Evolutionary conservation across 2,329 filamentous ascomycete species (phyloP).

Genomic region (Sclerotiophoma versabilis): DNA sequence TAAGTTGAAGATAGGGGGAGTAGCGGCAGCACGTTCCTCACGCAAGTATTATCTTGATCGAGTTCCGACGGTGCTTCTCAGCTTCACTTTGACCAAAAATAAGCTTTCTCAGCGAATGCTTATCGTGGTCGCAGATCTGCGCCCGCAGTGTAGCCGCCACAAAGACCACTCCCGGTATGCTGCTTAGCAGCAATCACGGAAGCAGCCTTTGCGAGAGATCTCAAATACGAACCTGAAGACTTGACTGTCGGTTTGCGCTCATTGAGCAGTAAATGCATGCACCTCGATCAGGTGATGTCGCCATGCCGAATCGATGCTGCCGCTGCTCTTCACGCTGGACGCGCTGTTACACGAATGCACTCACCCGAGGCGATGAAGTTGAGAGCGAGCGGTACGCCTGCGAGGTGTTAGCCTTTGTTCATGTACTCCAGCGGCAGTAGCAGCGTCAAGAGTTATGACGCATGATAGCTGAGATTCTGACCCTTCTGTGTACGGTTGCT

Average conservation of each 20-base stretch:
- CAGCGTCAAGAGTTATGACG: constrained; percentile 10
- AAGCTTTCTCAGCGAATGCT: neutral
- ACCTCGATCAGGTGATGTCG: constrained; percentile 19
- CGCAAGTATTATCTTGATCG: constrained; percentile 99
- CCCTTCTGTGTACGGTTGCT: constrained; percentile 85
- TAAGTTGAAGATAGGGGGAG: constrained; percentile 51
- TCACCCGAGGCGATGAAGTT: constrained; percentile 94
- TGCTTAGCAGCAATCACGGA: constrained; percentile 8
- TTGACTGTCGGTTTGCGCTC: constrained; percentile 24
- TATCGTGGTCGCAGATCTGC: constrained; percentile 61
- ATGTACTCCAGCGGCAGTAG: neutral
- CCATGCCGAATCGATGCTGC: constrained; percentile 64
- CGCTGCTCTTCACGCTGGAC: constrained; percentile 59
- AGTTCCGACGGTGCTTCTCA: constrained; percentile 97
- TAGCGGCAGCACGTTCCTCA: constrained; percentile 97
- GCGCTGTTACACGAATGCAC: constrained; percentile 58
- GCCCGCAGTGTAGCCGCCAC: constrained; percentile 81
- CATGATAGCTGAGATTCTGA: constrained; percentile 49
- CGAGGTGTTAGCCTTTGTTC: constrained; percentile 33
- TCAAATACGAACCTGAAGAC: constrained; percentile 51
- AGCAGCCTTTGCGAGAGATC: constrained; percentile 44
- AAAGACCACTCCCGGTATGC: constrained; percentile 33
- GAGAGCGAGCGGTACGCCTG: constrained; percentile 80
- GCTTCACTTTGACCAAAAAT: constrained; percentile 64
- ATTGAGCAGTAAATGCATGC: constrained; percentile 7